phyloP scores from a whole-genome alignment of 2,329 filamentous ascomycete genomes.

The Amylocarpus encephaloides region DNA sequence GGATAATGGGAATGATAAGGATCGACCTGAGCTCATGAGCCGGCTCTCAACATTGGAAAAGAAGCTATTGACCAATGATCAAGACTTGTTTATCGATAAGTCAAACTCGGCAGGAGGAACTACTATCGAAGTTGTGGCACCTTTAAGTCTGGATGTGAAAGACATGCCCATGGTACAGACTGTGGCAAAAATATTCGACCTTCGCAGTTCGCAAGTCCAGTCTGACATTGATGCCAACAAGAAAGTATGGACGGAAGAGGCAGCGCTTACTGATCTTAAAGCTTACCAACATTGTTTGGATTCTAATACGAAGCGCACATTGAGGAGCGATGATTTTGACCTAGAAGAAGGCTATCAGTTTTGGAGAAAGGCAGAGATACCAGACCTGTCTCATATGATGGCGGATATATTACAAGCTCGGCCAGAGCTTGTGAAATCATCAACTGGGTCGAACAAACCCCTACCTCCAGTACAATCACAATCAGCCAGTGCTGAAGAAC shows the following conservation, averaged over 20 bases:
- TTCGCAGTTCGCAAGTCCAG: conserved; percentile 74
- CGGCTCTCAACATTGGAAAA: conserved; percentile 79
- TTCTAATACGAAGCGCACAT: conserved; percentile 66
- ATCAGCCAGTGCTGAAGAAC: conserved; percentile 32
- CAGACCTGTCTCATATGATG: conserved; percentile 89
- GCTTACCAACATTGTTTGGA: conserved; percentile 86
- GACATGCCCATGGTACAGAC: conserved; percentile 92
- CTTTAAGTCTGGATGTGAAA: conserved; percentile 85
- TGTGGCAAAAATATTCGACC: conserved; percentile 79
- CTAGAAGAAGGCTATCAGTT: conserved; percentile 78
- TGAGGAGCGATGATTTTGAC: conserved; percentile 84
- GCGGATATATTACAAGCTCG: conserved; percentile 80
- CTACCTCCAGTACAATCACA: conserved; percentile 52
- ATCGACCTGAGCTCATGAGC: conserved; percentile 76
- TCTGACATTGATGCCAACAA: conserved; percentile 79
- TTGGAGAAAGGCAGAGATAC: conserved; percentile 87
- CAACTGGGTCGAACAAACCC: conserved; percentile 45
- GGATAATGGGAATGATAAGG: conserved; percentile 77
- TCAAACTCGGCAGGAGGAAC: conserved; percentile 52
- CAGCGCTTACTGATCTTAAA: conserved; percentile 85
- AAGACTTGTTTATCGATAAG: conserved; percentile 67
- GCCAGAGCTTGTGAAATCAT: conserved; percentile 69
- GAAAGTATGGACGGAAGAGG: conserved; percentile 81
- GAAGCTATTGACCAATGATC: conserved; percentile 89
- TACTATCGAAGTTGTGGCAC: conserved; percentile 74